phyloP scores from a whole-genome alignment of 345 rosid species.

The Salix viminalis region DNA sequence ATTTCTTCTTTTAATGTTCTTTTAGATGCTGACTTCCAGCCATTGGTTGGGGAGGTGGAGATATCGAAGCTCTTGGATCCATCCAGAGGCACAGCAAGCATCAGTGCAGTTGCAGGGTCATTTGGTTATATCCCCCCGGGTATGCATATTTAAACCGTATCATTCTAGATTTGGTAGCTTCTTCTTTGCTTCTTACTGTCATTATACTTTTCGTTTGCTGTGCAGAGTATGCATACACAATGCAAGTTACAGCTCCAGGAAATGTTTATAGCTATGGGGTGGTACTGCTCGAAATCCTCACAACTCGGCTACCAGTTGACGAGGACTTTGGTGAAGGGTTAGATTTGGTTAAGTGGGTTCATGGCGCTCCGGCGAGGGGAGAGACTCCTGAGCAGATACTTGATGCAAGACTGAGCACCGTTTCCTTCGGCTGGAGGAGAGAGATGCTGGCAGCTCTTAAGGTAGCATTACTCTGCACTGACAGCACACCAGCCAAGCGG shows the following conservation, averaged over 20 bases:
- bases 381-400: constrained; percentile 41
- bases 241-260: constrained; percentile 40
- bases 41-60: constrained; percentile 33
- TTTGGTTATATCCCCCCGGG: constrained; percentile 38
- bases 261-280: constrained; percentile 37
- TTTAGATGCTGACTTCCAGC: constrained; percentile 27
- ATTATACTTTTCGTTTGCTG: not conserved
- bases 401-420: constrained; percentile 34
- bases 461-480: constrained; percentile 34
- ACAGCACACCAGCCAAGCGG: constrained; percentile 30
- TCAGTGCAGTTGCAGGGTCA: constrained; percentile 41
- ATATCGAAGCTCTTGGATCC: constrained; percentile 37
- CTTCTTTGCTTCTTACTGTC: not conserved
- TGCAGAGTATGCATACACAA: constrained; percentile 36
- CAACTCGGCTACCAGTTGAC: constrained; percentile 39
- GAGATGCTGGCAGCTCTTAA: constrained; percentile 88
- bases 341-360: constrained; percentile 38
- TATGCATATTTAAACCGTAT: not conserved
- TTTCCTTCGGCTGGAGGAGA: constrained; percentile 82
- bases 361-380: constrained; percentile 33
- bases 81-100: constrained; percentile 36
- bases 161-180: not conserved
- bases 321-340: constrained; percentile 59
- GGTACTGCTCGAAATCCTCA: constrained; percentile 30
- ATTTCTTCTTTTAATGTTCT: constrained; percentile 30